Evolutionary conservation across 2,329 filamentous ascomycete genomes (phyloP), one percentile per base, ranked within the genome.

Genomic region (Ampelomyces quisqualis): DNA sequence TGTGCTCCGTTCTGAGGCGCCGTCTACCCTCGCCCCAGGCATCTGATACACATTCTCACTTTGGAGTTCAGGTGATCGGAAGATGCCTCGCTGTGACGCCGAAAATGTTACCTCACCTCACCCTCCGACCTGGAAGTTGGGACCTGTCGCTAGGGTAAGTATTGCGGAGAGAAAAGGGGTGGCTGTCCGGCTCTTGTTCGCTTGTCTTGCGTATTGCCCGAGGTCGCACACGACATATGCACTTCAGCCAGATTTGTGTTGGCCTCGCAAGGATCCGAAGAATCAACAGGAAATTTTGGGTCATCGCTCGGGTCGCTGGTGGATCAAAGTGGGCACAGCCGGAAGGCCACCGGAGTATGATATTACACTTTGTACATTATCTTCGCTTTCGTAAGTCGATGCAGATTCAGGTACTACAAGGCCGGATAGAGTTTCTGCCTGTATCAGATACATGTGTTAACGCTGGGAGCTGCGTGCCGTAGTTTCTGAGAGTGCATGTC

Each of bases 41-140:
- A 38, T 46, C 34, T 38, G 40, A 36, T 30, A 36, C 40, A 34
- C 38, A 26, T 29, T 26, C 38, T 44, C 45, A 40, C 34, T 40
- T 29, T 46, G 45, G 29, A 38, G 42, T 43, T 30, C 39, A 35
- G 30, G 38, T 38, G 41, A 40, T 41, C 43, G 29, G 18, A 40
- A 33, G 11, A 37, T 47, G 41, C 41, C 53, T 50, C 41, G 39
- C 49, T 48, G 35, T 40, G 45, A 52, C 38, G 51, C 45, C 51
- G 46, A 38, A 49, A 34, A 59, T 43, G 57, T 64, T 55, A 60
- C 51, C 38, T 53, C 45, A 52, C 39, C 45, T 55, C 46, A 55
- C 57, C 56, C 63, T 56, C 40, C 47, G 53, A 63, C 62, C 64
- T 51, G 62, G 62, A 49, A 48, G 42, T 38, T 44, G 64, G 62